Base-by-base conservation (phyloP, 805 yeast species). In the Barnettozyma botsteinii region DNA sequence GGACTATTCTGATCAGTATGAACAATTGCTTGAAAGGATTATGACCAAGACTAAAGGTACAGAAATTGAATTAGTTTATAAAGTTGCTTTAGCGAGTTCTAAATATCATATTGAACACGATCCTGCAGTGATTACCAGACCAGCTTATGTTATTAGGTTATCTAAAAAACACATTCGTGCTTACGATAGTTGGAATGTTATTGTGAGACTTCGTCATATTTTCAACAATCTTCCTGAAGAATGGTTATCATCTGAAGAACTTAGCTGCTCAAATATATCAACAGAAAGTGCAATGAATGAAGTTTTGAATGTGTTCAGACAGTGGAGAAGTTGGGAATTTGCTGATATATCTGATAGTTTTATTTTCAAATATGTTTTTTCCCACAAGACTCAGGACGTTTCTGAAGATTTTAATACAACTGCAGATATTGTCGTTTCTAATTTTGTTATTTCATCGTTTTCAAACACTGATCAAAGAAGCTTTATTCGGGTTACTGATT, bases 301-400 rank as follows among this genome's bases (percentile, higher is more conserved):
- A 13, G 84, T 85, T 2, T 58, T 77, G 19, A 62, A 69, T 4
- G 68, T 79, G 1, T 87, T 88, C 51, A 67, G 79, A 0, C 66
- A 71, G 12, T 93, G 98, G 97, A 75, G 97, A 66, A 77, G 79
- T 43, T 89, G 98, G 97, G 98, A 91, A 51, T 81, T 84, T 32
- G 69, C 78, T 24, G 75, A 76, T 50, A 72, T 79, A 18, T 71
- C 72, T n/a, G 64, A 72, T 28, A 72, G 79, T 38, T 75, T 67
- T 40, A 66, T 84, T 19, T 77, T 83, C 50, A 59, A 60, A 24
- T 65, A 64, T 46, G 69, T 76, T 3, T 81, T 81, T 51, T 55
- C 46, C 4, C 29, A 38, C 2, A 42, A 25, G n/a, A 9, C 33
- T 14, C 5, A 21, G 4, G 18, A 25, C 5, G 17, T 13, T n/a